These are phyloP conservation scores for Globisporangium alternatum DNA, from an alignment of 352 stramenopile species.

Conservation along the genomic window DNA sequence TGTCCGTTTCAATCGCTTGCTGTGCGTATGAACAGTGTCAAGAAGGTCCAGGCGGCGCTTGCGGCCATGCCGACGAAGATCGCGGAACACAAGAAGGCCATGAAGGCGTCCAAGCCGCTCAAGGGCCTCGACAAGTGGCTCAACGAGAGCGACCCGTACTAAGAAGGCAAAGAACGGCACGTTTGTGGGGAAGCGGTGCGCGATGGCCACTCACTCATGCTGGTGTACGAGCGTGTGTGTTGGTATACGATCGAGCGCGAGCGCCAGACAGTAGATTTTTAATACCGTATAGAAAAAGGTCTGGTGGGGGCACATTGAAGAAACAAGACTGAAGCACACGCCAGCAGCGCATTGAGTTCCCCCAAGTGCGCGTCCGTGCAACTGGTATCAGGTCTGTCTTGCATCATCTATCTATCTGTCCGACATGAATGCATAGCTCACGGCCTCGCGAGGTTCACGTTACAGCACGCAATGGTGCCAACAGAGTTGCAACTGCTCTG, in stretches of 20 bases:
- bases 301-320: background rate
- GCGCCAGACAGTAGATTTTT: conserved; percentile 12
- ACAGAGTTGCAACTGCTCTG: background rate
- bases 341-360: background rate
- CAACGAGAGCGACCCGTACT: conserved; percentile 81
- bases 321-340: conserved; percentile 6
- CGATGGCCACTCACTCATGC: background rate
- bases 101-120: conserved; percentile 80
- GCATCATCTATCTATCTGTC: background rate
- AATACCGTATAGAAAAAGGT: conserved; percentile 12
- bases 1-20: background rate
- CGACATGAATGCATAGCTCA: background rate
- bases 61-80: conserved; percentile 84
- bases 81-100: conserved; percentile 81
- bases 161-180: conserved; percentile 14
- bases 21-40: conserved; percentile 39
- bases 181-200: background rate
- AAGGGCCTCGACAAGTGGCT: conserved; percentile 89
- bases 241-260: background rate
- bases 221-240: background rate
- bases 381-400: background rate
- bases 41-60: conserved; percentile 83
- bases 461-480: background rate
- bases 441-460: background rate
- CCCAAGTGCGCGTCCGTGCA: too few relatives aligned